Evolutionary conservation across 2,329 filamentous ascomycete genomes (phyloP).

Genomic region (Pseudogymnoascus sp.): DNA sequence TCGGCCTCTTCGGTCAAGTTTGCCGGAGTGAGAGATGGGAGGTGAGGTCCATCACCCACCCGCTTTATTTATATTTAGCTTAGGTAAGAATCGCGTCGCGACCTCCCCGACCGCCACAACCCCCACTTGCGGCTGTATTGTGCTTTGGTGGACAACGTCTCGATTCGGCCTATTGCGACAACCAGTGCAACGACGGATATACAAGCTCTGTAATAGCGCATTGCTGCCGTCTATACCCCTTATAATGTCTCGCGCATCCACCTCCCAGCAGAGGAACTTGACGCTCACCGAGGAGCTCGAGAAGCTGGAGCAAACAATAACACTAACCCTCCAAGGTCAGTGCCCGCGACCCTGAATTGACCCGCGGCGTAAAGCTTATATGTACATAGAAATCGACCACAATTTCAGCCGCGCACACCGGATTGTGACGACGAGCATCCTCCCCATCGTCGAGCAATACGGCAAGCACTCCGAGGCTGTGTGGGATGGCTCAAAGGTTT

Average conservation of each 20-base stretch:
- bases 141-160: not conserved
- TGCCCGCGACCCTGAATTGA: constrained; percentile 5
- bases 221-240: not conserved
- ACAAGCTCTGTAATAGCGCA: not conserved
- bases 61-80: not conserved
- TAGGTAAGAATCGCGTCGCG: not conserved
- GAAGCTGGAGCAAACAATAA: constrained; percentile 93
- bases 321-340: constrained; percentile 81
- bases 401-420: constrained; percentile 96
- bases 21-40: not conserved
- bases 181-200: not conserved
- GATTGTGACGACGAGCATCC: constrained; percentile 87
- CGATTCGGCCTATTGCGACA: not conserved
- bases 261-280: constrained; percentile 46
- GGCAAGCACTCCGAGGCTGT: constrained; percentile 87
- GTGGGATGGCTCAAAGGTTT: constrained; percentile 92
- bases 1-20: not conserved
- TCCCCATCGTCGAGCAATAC: constrained; percentile 92
- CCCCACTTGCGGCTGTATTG: not conserved
- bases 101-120: not conserved
- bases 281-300: constrained; percentile 92
- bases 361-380: constrained; percentile 2
- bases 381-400: constrained; percentile 76
- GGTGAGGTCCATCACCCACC: not conserved
- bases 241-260: constrained; percentile 24